Evolutionary conservation across 768 basidiomycete genomes (phyloP).

Genomic region (Tulasnella sp.): DNA sequence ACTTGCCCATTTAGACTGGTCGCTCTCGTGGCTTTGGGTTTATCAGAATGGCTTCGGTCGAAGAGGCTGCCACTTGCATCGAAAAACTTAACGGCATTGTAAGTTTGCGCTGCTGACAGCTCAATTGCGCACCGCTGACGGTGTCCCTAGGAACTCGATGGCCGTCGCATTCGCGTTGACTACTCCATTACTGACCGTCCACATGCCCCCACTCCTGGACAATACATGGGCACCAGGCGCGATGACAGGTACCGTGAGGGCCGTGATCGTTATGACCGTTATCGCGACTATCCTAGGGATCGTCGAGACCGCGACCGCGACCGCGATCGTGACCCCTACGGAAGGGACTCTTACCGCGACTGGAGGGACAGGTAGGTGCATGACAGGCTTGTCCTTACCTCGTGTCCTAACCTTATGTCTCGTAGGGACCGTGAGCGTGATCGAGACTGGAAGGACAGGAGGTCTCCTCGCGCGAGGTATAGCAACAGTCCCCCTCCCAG

Average conservation of each 20-base stretch:
- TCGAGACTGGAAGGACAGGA: conserved; percentile 20
- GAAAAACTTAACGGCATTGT: conserved; percentile 86
- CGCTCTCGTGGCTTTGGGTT: conserved; percentile 97
- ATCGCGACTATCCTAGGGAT: conserved; percentile 36
- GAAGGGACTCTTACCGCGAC: conserved; percentile 29
- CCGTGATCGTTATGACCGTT: conserved; percentile 31
- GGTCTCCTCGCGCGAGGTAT: conserved; percentile 27
- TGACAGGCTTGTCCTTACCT: conserved; percentile 8
- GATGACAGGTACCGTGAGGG: conserved; percentile 24
- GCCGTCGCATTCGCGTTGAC: conserved; percentile 91
- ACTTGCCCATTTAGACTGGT: conserved; percentile 45
- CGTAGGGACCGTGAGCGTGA: conserved; percentile 23
- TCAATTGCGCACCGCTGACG: not conserved
- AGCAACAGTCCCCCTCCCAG: conserved; percentile 9
- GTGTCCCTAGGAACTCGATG: conserved; percentile 66
- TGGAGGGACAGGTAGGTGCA: conserved; percentile 24
- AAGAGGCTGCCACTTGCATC: conserved; percentile 80
- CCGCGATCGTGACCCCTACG: conserved; percentile 28
- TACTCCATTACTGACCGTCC: conserved; percentile 90
- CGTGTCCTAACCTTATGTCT: not conserved
- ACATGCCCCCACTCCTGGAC: conserved; percentile 91
- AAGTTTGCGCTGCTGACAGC: conserved; percentile 26
- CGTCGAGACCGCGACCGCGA: conserved; percentile 30
- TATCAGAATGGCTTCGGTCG: conserved; percentile 81
- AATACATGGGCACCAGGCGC: conserved; percentile 91